Base-by-base conservation (phyloP, 2,329 filamentous ascomycete genomes). In the Botrytis fragariae region DNA sequence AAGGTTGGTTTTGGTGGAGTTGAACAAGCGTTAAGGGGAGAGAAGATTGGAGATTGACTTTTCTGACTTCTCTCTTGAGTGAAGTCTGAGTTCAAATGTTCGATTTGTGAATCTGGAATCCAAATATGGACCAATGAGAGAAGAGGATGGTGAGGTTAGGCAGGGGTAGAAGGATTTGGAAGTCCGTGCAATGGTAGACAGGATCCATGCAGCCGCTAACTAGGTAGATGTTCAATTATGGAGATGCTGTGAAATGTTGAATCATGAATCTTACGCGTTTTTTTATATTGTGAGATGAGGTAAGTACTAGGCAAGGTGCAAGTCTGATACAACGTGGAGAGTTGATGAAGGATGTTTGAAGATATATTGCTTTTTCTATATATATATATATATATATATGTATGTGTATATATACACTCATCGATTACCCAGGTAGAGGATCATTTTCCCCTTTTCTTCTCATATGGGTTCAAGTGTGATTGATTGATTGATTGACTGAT, bases 51-150 rank as follows among this genome's bases (percentile, higher is more conserved):
- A 39, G 25, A 42, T n/a, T 7, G 22, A 29, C n/a, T 54, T 29
- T 29, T n/a, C 44, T 35, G 32, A 25, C 25, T 45, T 39, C 65
- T 68, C 37, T 39, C 20, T 37, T 25, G 9, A 48, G 51, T 68
- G 37, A 68, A 63, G 61, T 29, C 44, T 29, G 61, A 61, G 20
- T n/a, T 61, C 22, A 3, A 37, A 42, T 63, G 37, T 54, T 54
- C 51, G 39, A 63, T 63, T 44, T 63, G n/a, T 9, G 61, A 57
- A 69, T 69, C 65, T 69, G 35, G 65, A 69, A 57, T 29, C 51
- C 35, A 22, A 1, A 25, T 16, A 14, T 22, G 48, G 25, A 32
- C 65, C 48, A 69, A 69, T 69, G 32, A 69, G 4, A 22, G 32
- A 67, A 29, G 48, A 37, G 22, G 29, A 51, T 9, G 32, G 7